phyloP scores from a whole-genome alignment of 306 rosid species.

The Heteromeles arbutifolia region DNA sequence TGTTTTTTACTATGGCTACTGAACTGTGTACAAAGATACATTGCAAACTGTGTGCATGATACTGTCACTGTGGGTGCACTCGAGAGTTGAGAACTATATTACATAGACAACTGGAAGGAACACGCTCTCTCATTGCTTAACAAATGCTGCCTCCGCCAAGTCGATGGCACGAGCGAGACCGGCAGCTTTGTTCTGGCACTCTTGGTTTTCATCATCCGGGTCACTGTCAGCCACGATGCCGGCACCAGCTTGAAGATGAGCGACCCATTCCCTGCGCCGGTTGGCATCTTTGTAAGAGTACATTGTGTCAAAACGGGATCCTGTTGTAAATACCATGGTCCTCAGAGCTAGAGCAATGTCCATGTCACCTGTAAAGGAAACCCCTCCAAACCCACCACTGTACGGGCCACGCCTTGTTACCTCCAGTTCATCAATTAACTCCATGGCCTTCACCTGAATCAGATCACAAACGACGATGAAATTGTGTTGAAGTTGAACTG shows the following conservation, averaged over 20 bases:
- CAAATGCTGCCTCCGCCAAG: slow-evolving; percentile 71
- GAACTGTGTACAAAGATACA: neutral
- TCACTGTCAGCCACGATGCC: slow-evolving; percentile 81
- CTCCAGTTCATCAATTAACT: slow-evolving; percentile 68
- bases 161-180: slow-evolving; percentile 81
- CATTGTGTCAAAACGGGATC: slow-evolving; percentile 57
- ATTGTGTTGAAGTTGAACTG: neutral
- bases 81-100: neutral
- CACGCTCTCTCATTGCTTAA: slow-evolving; percentile 17
- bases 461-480: neutral
- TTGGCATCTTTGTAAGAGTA: slow-evolving; percentile 48
- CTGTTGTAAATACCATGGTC: slow-evolving; percentile 65
- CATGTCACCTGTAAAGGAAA: slow-evolving; percentile 62
- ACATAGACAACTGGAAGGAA: neutral
- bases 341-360: slow-evolving; percentile 77
- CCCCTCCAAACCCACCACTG: slow-evolving; percentile 70
- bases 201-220: slow-evolving; percentile 66
- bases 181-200: slow-evolving; percentile 91
- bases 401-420: slow-evolving; percentile 67
- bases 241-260: slow-evolving; percentile 78
- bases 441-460: slow-evolving; percentile 83
- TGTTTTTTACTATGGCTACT: neutral
- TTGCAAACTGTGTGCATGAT: neutral
- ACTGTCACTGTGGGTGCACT: neutral
- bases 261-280: slow-evolving; percentile 65